These are phyloP conservation scores for Lactarius deliciosus DNA, from an alignment of 768 basidiomycete species.

Conservation along the genomic window DNA sequence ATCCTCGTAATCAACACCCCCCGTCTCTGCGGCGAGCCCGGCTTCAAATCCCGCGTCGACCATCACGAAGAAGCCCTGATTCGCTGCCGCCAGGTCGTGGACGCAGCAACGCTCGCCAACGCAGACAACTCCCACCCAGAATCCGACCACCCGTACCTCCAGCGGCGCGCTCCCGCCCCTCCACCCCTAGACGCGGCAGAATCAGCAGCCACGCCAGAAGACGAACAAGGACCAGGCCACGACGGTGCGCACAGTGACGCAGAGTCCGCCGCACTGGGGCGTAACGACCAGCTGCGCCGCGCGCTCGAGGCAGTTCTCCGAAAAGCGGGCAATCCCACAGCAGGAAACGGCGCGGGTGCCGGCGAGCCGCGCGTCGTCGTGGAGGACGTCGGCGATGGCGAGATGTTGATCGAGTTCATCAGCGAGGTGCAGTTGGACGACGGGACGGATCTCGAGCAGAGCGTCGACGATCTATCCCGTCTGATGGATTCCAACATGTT, in stretches of 20 bases:
- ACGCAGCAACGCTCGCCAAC: conserved; percentile 30
- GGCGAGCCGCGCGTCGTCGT: conserved; percentile 25
- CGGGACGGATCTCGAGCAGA: conserved; percentile 26
- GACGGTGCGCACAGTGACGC: not conserved
- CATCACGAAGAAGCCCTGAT: conserved; percentile 65
- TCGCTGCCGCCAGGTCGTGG: conserved; percentile 76
- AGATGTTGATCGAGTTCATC: conserved; percentile 32
- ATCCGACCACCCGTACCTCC: conserved; percentile 51
- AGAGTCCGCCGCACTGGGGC: not conserved
- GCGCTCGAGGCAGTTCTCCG: conserved; percentile 26
- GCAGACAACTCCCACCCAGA: conserved; percentile 43
- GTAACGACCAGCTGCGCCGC: conserved; percentile 19
- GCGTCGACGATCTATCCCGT: conserved; percentile 34
- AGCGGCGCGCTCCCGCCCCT: not conserved
- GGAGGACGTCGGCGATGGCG: conserved; percentile 30
- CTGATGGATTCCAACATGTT: conserved; percentile 38
- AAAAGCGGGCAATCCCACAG: conserved; percentile 1
- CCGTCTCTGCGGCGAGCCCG: conserved; percentile 88
- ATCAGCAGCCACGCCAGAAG: not conserved
- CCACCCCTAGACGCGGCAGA: conserved; percentile 22
- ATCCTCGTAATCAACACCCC: conserved; percentile 94
- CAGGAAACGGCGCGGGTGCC: not conserved
- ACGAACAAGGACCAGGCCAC: not conserved
- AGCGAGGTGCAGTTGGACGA: conserved; percentile 23
- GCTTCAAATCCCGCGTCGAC: conserved; percentile 79